Base-by-base conservation (phyloP, 306 rosid species). In the Alnus rubra region DNA sequence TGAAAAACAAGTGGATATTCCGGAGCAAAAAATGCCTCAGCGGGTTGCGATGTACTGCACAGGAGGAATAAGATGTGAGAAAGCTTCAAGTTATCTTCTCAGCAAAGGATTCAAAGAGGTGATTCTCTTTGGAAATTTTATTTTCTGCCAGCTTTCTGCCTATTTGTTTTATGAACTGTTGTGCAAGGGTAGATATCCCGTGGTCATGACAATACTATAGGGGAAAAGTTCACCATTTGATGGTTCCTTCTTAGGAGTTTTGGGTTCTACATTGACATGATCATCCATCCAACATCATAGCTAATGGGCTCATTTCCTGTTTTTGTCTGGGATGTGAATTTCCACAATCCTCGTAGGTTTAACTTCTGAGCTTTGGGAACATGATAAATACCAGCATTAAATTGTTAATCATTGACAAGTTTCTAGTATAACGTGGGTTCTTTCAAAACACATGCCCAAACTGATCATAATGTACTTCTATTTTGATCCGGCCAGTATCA, bases 11-110 rank as follows among this genome's bases (percentile, higher is more conserved):
- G 72, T 10, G 31, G 87, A 78, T 39, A 82, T 42, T 82, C 74
- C 83, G 28, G 82, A 86, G 74, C 78, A 82, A 63, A 75, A 78
- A 69, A 68, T 87, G 86, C 93, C 94, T 19, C 87, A 50, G 13
- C 91, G 92, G 31, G 91, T 95, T 78, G 98, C 98, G 63, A 95
- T 95, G 98, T 95, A 92, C 86, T 95, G 98, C 88, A 95, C 98
- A 0, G 98, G 98, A 82, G 98, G 98, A 71, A 95, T 95, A 77
- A 90, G 98, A 70, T 95, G 98, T 74, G 98, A 95, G 88, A 95
- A 95, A 89, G 98, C 98, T 76, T 80, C 98, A 53, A 95, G 98
- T 84, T 87, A 87, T 71, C 97, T 95, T 68, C 98, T 95, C 69
- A 83, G 88, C 74, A 84, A 90, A 86, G 98, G 98, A 85, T 95